These are phyloP conservation scores for Nannizzia gypsea DNA, from an alignment of 2,329 filamentous ascomycete species.

Conservation along the genomic window DNA sequence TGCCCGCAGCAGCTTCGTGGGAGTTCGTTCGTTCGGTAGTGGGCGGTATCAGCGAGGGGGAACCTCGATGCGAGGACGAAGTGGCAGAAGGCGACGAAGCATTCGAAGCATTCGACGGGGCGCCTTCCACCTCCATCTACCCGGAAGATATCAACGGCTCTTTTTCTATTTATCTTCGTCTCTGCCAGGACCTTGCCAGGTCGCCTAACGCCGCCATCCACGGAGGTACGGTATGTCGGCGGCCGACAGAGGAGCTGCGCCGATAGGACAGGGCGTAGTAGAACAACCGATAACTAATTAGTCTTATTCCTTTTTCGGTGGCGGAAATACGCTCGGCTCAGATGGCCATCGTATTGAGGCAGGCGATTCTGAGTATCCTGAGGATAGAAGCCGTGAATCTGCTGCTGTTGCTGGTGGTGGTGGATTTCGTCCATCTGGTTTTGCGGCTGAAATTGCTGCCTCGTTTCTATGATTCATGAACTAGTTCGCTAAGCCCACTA, in stretches of 20 bases:
- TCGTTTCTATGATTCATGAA: not conserved
- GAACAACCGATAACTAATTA: not conserved
- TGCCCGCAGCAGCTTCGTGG: not conserved
- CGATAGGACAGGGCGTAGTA: not conserved
- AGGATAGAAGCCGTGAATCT: no score
- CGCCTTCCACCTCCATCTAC: conserved; percentile 21
- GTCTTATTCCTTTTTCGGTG: not conserved
- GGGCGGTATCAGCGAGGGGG: not conserved
- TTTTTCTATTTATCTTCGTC: not conserved
- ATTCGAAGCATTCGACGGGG: not conserved
- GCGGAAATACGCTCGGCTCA: not conserved
- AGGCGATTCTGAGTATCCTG: no score
- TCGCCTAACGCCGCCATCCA: not conserved
- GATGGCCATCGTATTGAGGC: no score
- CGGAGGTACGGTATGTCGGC: conserved; percentile 1
- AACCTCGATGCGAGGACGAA: not conserved
- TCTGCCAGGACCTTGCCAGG: not conserved
- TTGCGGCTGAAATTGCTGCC: no score
- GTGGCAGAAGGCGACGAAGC: not conserved
- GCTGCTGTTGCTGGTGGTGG: no score
- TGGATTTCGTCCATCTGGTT: no score
- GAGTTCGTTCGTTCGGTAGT: not conserved
- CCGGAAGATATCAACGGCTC: conserved; percentile 11
- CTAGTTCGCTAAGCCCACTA: no score
- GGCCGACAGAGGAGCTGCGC: not conserved